phyloP scores from a whole-genome alignment of 306 rosid genomes.

The Carpinus fangiana region DNA sequence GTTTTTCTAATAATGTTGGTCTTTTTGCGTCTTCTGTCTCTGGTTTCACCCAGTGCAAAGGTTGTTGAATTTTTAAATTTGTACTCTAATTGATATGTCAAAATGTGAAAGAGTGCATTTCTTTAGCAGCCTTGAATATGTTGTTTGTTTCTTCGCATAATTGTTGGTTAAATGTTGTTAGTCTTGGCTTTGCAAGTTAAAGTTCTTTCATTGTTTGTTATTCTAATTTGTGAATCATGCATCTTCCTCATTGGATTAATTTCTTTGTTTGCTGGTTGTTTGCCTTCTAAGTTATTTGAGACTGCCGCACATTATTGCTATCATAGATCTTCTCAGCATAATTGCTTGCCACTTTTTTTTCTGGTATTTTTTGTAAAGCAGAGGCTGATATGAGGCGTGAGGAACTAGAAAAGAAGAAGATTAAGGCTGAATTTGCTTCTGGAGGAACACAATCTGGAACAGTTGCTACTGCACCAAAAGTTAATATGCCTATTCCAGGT shows the following conservation, averaged over 20 bases:
- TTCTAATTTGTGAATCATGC: neutral
- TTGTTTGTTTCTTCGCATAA: constrained; percentile 6
- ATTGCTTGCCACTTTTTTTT: constrained; percentile 23
- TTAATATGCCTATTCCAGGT: constrained; percentile 54
- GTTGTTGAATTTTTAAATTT: neutral
- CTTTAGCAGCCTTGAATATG: constrained; percentile 1
- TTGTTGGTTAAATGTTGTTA: constrained; percentile 2
- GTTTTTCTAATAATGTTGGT: neutral
- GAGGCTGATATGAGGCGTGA: constrained; percentile 89
- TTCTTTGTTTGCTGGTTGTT: constrained; percentile 7
- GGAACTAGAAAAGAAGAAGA: constrained; percentile 75
- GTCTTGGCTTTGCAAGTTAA: constrained; percentile 17
- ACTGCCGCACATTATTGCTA: neutral
- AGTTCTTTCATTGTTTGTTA: neutral
- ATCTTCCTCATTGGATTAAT: constrained; percentile 6
- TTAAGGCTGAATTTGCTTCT: constrained; percentile 62
- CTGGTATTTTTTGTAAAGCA: constrained; percentile 32
- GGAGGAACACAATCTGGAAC: constrained; percentile 66
- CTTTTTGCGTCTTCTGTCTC: neutral
- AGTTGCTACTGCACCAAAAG: constrained; percentile 44
- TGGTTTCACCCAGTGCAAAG: neutral
- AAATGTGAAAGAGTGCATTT: neutral
- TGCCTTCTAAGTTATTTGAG: neutral
- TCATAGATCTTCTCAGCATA: neutral
- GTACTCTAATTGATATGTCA: neutral